Evolutionary conservation across 257 asterid genomes (phyloP).

Genomic region (Agastache rugosa): DNA sequence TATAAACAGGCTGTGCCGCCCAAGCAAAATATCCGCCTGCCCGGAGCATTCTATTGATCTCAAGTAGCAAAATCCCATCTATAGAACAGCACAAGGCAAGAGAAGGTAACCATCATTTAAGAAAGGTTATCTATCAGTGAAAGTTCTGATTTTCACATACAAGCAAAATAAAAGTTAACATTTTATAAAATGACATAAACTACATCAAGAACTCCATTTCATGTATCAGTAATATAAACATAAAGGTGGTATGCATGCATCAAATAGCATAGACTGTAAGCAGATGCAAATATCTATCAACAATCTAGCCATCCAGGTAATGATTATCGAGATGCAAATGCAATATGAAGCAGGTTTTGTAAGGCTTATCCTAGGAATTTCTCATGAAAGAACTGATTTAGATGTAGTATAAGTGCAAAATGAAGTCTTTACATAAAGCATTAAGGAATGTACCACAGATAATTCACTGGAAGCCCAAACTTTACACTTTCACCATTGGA

Average conservation of each 20-base stretch:
- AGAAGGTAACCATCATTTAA: constrained; percentile 28
- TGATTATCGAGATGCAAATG: neutral
- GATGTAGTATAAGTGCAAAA: constrained; percentile 22
- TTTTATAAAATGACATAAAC: neutral
- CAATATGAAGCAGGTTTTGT: constrained; percentile 12
- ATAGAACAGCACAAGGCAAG: constrained; percentile 28
- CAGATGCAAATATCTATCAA: constrained; percentile 15
- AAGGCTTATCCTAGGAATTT: constrained; percentile 10
- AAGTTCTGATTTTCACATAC: constrained; percentile 14
- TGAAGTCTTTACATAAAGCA: constrained; percentile 6
- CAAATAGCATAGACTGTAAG: constrained; percentile 10
- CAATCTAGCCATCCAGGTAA: constrained; percentile 11
- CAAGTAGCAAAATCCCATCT: constrained; percentile 96
- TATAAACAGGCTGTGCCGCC: constrained; percentile 98
- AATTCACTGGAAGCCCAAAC: constrained; percentile 3
- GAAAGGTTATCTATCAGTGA: constrained; percentile 1
- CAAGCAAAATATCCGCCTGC: constrained; percentile 96
- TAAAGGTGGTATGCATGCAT: neutral
- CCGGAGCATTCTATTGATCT: constrained; percentile 92
- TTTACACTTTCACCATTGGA: constrained; percentile 2
- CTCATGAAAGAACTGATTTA: constrained; percentile 18
- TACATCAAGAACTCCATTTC: neutral
- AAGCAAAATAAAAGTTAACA: constrained; percentile 6
- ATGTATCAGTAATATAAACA: constrained; percentile 26
- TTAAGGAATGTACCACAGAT: neutral